Evolutionary conservation across 148 eudicot genomes (phyloP).

Genomic region (Fagopyrum homotropicum): DNA sequence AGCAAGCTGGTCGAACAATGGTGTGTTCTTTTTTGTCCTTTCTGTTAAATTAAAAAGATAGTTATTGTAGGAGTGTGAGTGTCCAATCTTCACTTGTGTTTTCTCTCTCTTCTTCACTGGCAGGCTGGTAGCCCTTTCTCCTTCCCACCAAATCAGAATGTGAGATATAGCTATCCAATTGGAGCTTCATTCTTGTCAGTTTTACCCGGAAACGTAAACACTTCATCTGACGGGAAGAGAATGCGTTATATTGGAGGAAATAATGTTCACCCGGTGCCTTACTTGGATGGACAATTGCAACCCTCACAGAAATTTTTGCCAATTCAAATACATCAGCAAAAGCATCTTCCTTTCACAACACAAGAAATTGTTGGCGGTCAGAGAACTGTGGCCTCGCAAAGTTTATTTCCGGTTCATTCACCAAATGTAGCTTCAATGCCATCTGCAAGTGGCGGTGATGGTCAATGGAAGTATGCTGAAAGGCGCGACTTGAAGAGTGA

Average conservation of each 20-base stretch:
- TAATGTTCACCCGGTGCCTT: background rate
- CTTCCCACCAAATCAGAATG: conserved; percentile 7
- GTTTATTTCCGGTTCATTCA: background rate
- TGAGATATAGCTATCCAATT: background rate
- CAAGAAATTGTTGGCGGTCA: background rate
- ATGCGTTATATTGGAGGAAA: background rate
- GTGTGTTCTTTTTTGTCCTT: background rate
- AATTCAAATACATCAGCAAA: conserved; percentile 6
- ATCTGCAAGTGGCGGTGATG: background rate
- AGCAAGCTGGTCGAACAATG: background rate
- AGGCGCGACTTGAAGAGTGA: background rate
- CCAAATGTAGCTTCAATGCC: conserved; percentile 4
- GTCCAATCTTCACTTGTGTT: background rate
- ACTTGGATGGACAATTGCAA: background rate
- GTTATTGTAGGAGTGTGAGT: background rate
- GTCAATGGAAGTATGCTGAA: background rate
- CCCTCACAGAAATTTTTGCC: background rate
- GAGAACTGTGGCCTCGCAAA: background rate
- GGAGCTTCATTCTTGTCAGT: conserved; percentile 10
- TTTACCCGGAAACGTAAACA: background rate
- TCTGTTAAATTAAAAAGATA: background rate
- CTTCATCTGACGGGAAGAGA: background rate
- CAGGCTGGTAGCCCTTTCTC: conserved; percentile 3
- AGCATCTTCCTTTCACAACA: background rate
- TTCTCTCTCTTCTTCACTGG: background rate